Evolutionary conservation across 192 early-diverging fungal genomes (phyloP).

Genomic region (Chytriomyces sp.): DNA sequence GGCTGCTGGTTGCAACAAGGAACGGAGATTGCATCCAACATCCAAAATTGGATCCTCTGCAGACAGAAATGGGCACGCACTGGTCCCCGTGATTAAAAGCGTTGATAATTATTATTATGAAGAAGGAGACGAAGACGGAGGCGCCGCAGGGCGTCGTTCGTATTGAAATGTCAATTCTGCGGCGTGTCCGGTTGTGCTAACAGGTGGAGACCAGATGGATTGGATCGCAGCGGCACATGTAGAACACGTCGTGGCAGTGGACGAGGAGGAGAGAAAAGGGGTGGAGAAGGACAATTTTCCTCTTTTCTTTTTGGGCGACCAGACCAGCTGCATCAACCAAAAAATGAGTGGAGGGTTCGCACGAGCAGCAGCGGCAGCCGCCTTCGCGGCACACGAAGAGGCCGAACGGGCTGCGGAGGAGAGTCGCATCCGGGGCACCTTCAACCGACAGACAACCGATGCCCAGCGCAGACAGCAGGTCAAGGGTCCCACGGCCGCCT

Average conservation of each 20-base stretch:
- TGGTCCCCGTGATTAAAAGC: not conserved
- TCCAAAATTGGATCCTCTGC: not conserved
- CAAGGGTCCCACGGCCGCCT: not conserved
- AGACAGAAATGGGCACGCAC: not conserved
- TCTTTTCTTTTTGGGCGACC: not conserved
- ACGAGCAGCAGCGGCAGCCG: slow-evolving; percentile 19
- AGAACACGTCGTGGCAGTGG: no score
- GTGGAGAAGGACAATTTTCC: not conserved
- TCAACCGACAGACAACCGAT: not conserved
- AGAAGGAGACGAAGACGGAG: no score
- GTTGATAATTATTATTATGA: no score
- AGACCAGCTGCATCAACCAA: not conserved
- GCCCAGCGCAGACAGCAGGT: not conserved
- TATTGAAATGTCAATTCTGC: no score
- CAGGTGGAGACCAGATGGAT: no score
- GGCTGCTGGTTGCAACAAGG: not conserved
- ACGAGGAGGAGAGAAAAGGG: no score
- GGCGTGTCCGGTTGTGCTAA: no score
- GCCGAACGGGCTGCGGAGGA: slow-evolving; percentile 6
- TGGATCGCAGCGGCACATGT: no score
- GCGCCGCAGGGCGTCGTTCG: no score
- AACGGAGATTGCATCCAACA: not conserved
- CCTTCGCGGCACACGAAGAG: slow-evolving; percentile 22
- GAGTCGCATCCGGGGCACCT: slow-evolving; percentile 17
- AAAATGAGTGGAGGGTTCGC: slow-evolving; percentile 15